phyloP scores from a whole-genome alignment of 2,329 filamentous ascomycete species.

The Chaetomium strumarium region DNA sequence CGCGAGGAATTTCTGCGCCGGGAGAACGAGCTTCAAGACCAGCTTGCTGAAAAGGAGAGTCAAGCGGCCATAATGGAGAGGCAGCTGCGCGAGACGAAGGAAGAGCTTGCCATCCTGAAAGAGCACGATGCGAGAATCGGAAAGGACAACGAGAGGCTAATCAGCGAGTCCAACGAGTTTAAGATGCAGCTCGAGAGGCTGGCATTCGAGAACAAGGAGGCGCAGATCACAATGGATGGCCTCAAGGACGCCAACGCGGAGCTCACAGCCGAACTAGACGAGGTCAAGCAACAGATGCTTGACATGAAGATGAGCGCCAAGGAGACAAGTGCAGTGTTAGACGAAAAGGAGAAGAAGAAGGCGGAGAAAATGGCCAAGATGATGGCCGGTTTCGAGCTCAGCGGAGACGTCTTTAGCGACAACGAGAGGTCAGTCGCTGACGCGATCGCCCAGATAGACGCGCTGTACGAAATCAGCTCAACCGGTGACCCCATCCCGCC shows the following conservation, averaged over 20 bases:
- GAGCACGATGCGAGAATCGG: slow-evolving; percentile 77
- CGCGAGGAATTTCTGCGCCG: slow-evolving; percentile 90
- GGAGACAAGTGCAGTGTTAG: slow-evolving; percentile 80
- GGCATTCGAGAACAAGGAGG: slow-evolving; percentile 93
- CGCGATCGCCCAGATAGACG: slow-evolving; percentile 77
- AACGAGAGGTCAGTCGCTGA: slow-evolving; percentile 82
- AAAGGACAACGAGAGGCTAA: slow-evolving; percentile 86
- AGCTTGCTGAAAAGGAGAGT: slow-evolving; percentile 87
- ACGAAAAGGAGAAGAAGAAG: slow-evolving; percentile 98
- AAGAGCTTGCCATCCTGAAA: slow-evolving; percentile 79
- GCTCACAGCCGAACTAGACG: slow-evolving; percentile 84
- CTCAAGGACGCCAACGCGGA: slow-evolving; percentile 94
- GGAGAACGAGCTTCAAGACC: slow-evolving; percentile 96
- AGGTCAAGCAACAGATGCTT: slow-evolving; percentile 90
- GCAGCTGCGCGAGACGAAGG: slow-evolving; percentile 72
- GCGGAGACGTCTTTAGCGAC: slow-evolving; percentile 85
- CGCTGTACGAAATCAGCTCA: slow-evolving; percentile 68
- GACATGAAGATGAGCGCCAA: slow-evolving; percentile 96
- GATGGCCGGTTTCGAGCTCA: slow-evolving; percentile 98
- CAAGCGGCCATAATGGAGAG: slow-evolving; percentile 75
- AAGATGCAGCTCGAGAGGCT: slow-evolving; percentile 97
- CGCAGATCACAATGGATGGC: slow-evolving; percentile 94
- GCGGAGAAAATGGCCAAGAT: slow-evolving; percentile 99
- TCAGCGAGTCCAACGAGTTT: slow-evolving; percentile 80
- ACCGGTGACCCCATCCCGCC: slow-evolving; percentile 73